Evolutionary conservation across 2,329 filamentous ascomycete genomes (phyloP).

Genomic region (Neofusicoccum cordaticola): DNA sequence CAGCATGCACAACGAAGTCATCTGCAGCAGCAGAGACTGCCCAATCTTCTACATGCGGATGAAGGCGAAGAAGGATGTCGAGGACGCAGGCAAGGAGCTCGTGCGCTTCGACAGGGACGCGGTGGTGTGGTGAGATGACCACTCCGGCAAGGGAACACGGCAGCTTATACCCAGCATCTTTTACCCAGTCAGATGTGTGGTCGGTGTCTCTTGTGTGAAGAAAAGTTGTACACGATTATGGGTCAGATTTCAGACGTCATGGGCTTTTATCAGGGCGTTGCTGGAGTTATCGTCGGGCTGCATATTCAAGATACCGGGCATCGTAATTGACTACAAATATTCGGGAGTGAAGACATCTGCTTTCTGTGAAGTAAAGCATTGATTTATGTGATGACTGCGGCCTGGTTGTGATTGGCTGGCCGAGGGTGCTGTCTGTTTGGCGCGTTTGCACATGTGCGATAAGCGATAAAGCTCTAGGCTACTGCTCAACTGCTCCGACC

Average conservation of each 20-base stretch:
- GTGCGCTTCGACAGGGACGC: slow-evolving; percentile 84
- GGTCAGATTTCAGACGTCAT: background rate
- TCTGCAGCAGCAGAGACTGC: slow-evolving; percentile 93
- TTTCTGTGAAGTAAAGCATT: background rate
- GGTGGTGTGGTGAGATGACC: slow-evolving; percentile 57
- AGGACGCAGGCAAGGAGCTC: slow-evolving; percentile 89
- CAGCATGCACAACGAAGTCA: slow-evolving; percentile 97
- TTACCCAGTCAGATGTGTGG: background rate
- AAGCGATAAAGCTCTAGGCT: slow-evolving; percentile 14
- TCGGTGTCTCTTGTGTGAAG: background rate
- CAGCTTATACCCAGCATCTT: background rate
- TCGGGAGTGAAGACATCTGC: background rate
- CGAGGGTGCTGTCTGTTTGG: background rate
- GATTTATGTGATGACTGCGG: background rate
- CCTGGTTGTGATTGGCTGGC: background rate
- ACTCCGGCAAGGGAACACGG: background rate
- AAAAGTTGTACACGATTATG: background rate
- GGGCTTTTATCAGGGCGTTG: background rate
- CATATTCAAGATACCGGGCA: background rate
- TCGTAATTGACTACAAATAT: background rate
- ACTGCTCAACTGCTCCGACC: background rate
- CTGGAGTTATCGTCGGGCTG: background rate
- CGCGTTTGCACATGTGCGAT: slow-evolving; percentile 8
- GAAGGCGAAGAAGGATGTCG: slow-evolving; percentile 99
- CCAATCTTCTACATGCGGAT: slow-evolving; percentile 99